Percentiles rank a stretch among this genome's conserved stretches.
phyloP scores from a whole-genome alignment of 1,284 basidiomycete genomes.

The Trichosporon sp. region DNA sequence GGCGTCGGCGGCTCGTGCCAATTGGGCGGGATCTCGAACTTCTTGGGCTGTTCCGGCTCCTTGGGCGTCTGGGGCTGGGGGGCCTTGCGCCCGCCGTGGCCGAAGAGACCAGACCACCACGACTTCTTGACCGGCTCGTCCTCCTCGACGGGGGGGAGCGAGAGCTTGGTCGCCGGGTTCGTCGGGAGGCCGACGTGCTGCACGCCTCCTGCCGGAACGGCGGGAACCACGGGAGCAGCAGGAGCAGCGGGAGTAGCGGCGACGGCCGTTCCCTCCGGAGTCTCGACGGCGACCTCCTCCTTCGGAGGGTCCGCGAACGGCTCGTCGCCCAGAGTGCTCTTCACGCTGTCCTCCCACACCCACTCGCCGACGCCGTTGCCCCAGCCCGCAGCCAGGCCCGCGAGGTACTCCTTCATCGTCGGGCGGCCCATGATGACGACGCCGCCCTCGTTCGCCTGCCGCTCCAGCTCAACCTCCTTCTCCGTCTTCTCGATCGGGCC shows the following conservation, averaged over 20 bases:
- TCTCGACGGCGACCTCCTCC: slow-evolving; percentile 27
- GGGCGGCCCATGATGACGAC: slow-evolving; percentile 85
- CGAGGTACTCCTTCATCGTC: slow-evolving; percentile 92
- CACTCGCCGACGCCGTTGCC: slow-evolving; percentile 69
- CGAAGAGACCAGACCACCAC: slow-evolving; percentile 1
- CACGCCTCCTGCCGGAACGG: slow-evolving; percentile 26
- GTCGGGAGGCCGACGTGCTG: slow-evolving; percentile 33
- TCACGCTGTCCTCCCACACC: slow-evolving; percentile 71
- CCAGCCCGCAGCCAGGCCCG: slow-evolving; percentile 84
- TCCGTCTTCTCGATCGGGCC: slow-evolving; percentile 66
- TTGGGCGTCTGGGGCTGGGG: not conserved
- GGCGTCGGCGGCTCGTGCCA: slow-evolving; percentile 61
- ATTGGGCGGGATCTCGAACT: slow-evolving; percentile 45
- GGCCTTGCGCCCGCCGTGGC: not conserved
- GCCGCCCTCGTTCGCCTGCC: slow-evolving; percentile 76
- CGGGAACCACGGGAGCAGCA: not conserved
- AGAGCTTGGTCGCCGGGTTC: slow-evolving; percentile 1
- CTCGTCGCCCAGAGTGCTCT: slow-evolving; percentile 79
- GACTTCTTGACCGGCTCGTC: slow-evolving; percentile 7
- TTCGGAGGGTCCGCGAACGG: slow-evolving; percentile 32
- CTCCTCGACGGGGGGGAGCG: slow-evolving; percentile 32
- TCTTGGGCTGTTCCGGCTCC: not conserved
- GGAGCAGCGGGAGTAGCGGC: slow-evolving; percentile 5
- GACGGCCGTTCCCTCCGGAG: not conserved
- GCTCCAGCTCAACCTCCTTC: slow-evolving; percentile 59